Conservation (phyloP, 345 rosid genomes). For the Rhodamnia rubescens region DNA sequence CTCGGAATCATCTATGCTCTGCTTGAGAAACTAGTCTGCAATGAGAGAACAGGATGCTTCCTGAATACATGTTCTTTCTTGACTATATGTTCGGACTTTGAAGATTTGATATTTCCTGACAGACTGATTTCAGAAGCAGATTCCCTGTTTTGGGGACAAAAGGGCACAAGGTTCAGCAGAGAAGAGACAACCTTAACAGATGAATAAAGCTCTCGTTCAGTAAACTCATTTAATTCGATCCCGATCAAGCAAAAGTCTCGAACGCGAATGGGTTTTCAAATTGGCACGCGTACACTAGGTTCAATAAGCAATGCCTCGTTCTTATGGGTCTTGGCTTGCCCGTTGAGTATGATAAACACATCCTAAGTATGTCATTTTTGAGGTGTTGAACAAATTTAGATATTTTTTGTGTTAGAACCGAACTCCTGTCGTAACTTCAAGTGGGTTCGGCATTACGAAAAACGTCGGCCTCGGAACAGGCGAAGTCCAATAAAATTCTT, state of each 20-base stretch:
- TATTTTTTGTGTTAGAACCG: no score
- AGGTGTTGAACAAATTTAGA: no score
- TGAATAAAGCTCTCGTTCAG: neutral
- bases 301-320: neutral
- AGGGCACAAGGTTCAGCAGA: neutral
- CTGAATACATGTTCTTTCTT: neutral
- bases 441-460: no score
- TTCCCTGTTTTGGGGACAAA: neutral
- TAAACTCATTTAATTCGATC: neutral
- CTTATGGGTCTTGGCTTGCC: neutral
- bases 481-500: no score
- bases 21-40: neutral
- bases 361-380: no score
- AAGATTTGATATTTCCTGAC: neutral
- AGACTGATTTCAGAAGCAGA: neutral
- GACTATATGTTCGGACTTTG: neutral
- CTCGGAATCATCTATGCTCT: neutral
- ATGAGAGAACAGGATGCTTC: neutral
- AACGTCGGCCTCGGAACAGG: no score
- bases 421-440: no score
- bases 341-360: no score
- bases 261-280: neutral
- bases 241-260: neutral
- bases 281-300: neutral
- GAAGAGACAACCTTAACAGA: neutral